Conservation (phyloP, 495 filamentous ascomycete species). For the Hypoxylon rickii region DNA sequence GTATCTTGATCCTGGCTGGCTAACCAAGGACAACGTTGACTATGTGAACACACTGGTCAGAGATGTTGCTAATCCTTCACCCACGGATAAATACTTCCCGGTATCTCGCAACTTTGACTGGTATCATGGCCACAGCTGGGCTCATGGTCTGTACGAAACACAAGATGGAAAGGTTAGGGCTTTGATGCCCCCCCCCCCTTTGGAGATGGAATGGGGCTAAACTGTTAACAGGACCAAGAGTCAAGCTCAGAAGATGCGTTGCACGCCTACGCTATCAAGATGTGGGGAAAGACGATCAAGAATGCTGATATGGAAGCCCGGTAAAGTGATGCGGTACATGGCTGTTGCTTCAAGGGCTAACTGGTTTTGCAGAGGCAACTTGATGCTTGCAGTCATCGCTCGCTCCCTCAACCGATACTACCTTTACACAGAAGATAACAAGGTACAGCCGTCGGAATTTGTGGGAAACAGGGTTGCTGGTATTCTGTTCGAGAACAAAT, state of each 20-base stretch:
- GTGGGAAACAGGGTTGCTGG: slow-evolving; percentile 85
- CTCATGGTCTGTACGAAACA: slow-evolving; percentile 91
- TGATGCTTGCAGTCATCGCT: slow-evolving; percentile 78
- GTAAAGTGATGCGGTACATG: slow-evolving; percentile 26
- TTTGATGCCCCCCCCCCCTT: too few relatives aligned
- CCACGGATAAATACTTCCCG: slow-evolving; percentile 76
- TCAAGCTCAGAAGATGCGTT: slow-evolving; percentile 89
- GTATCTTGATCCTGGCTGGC: slow-evolving; percentile 77
- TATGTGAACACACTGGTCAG: slow-evolving; percentile 82
- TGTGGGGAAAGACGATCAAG: slow-evolving; percentile 82
- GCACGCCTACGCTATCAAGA: slow-evolving; percentile 87
- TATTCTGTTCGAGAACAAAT: slow-evolving; percentile 96
- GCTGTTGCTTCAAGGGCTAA: slow-evolving; percentile 5
- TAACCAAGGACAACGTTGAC: slow-evolving; percentile 64
- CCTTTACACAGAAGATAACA: slow-evolving; percentile 70
- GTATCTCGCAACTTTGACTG: slow-evolving; percentile 89
- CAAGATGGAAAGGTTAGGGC: slow-evolving; percentile 71
- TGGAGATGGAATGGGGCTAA: too few relatives aligned
- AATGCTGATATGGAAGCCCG: slow-evolving; percentile 84
- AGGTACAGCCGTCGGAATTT: slow-evolving; percentile 76
- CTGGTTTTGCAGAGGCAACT: slow-evolving; percentile 58
- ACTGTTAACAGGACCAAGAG: slow-evolving; percentile 67
- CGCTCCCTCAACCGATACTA: slow-evolving; percentile 80
- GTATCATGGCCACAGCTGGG: slow-evolving; percentile 96
- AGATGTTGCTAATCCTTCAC: slow-evolving; percentile 77